These are phyloP conservation scores for Neopestalotiopsis rosae DNA, from an alignment of 2,329 filamentous ascomycete genomes.

Conservation along the genomic window DNA sequence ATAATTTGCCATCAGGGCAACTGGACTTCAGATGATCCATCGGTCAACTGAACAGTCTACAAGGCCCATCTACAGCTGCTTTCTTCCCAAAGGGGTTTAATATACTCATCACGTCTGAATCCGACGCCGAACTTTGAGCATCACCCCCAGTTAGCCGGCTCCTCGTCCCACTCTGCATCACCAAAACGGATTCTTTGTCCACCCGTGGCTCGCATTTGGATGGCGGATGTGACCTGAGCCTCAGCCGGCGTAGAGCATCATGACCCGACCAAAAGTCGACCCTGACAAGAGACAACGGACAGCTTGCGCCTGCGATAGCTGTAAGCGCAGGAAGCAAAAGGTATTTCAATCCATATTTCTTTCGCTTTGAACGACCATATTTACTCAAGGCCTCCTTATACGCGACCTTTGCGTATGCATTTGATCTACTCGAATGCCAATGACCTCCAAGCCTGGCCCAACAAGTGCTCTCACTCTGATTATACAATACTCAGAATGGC, in stretches of 20 bases:
- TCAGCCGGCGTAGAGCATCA: slow-evolving; percentile 33
- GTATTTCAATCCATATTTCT: slow-evolving; percentile 45
- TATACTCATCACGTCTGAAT: slow-evolving; percentile 33
- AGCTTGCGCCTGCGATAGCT: slow-evolving; percentile 67
- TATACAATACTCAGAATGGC: not conserved
- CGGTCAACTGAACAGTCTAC: not conserved
- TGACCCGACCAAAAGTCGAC: slow-evolving; percentile 60
- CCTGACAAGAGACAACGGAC: slow-evolving; percentile 67
- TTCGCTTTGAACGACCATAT: not conserved
- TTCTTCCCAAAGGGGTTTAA: slow-evolving; percentile 36
- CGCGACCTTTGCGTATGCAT: not conserved
- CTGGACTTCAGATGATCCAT: slow-evolving; percentile 3
- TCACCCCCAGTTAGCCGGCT: slow-evolving; percentile 32
- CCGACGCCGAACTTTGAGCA: slow-evolving; percentile 35
- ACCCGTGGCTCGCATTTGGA: slow-evolving; percentile 34
- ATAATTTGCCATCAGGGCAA: not conserved
- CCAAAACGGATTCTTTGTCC: slow-evolving; percentile 31
- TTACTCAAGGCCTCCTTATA: not conserved
- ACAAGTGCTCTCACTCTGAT: not conserved
- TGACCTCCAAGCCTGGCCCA: not conserved
- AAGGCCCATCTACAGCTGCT: not conserved
- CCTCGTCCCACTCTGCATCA: slow-evolving; percentile 32
- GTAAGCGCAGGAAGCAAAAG: slow-evolving; percentile 72
- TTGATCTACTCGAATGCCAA: not conserved
- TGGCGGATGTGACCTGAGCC: slow-evolving; percentile 40